These are phyloP conservation scores for Antarctomyces pellizariae DNA, from an alignment of 495 filamentous ascomycete genomes.

Conservation along the genomic window DNA sequence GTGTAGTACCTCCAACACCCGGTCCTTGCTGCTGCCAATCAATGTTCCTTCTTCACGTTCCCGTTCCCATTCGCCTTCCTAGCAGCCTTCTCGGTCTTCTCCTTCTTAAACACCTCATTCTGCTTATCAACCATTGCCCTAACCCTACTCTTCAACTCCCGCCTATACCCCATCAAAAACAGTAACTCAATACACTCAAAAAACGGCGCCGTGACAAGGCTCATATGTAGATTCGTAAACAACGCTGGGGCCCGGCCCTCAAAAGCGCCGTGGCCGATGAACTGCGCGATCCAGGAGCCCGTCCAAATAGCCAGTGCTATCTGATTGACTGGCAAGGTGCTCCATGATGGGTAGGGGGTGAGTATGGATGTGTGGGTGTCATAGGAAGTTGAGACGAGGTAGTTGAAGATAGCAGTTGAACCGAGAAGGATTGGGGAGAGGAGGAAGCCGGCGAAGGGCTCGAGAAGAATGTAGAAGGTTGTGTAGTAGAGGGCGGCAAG, in stretches of 20 bases:
- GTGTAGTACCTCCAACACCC: too few relatives aligned
- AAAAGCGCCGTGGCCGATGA: constrained; percentile 76
- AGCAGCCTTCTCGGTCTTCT: constrained; percentile 13
- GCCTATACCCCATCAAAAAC: constrained; percentile 77
- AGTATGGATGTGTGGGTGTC: too few relatives aligned
- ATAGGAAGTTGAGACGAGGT: constrained; percentile 40
- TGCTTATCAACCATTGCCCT: constrained; percentile 50
- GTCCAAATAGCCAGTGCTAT: constrained; percentile 42
- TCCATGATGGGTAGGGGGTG: too few relatives aligned
- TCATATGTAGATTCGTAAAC: constrained; percentile 77
- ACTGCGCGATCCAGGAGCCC: constrained; percentile 67
- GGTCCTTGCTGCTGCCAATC: too few relatives aligned
- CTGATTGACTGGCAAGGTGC: constrained; percentile 49
- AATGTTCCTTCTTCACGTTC: constrained; percentile 3
- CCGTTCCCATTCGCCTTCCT: constrained; percentile 19
- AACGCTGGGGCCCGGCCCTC: constrained; percentile 75
- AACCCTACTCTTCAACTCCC: constrained; percentile 59
- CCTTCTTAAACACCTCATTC: constrained; percentile 30
- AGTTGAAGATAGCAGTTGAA: constrained; percentile 48
- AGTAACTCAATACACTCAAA: constrained; percentile 95
- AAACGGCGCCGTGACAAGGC: constrained; percentile 83
- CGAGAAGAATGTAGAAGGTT: constrained; percentile 70
- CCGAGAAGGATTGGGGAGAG: constrained; percentile 50
- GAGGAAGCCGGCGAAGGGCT: constrained; percentile 66
- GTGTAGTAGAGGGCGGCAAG: constrained; percentile 45